These are phyloP conservation scores for Xerophyta viscosa DNA, from an alignment of 106 monocot species.

Conservation along the genomic window DNA sequence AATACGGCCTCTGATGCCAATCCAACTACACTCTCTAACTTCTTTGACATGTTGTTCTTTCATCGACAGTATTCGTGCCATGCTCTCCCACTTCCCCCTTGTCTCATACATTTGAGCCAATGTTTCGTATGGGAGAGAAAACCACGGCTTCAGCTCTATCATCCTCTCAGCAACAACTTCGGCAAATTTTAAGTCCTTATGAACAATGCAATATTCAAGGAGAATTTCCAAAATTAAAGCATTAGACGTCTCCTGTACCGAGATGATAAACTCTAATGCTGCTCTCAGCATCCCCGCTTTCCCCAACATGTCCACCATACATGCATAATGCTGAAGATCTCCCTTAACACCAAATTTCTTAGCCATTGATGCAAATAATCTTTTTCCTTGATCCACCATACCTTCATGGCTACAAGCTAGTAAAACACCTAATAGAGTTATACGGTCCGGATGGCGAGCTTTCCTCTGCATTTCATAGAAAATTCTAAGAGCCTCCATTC, in stretches of 20 bases:
- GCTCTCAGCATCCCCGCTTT: slow-evolving; percentile 43
- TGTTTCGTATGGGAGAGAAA: slow-evolving; percentile 28
- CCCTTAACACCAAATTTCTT: slow-evolving; percentile 30
- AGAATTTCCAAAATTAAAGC: slow-evolving; percentile 23
- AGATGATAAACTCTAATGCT: slow-evolving; percentile 36
- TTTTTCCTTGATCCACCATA: slow-evolving; percentile 35
- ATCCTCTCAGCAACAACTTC: slow-evolving; percentile 43
- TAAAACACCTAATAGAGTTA: slow-evolving; percentile 54
- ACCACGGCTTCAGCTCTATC: slow-evolving; percentile 26
- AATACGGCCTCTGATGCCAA: slow-evolving; percentile 30
- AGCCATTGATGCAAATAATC: slow-evolving; percentile 44
- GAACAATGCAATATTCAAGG: slow-evolving; percentile 44
- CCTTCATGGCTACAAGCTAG: slow-evolving; percentile 47
- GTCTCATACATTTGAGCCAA: slow-evolving; percentile 40
- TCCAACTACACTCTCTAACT: slow-evolving; percentile 44
- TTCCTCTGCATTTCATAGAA: slow-evolving; percentile 29
- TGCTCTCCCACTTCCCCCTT: slow-evolving; percentile 63
- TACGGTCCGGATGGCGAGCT: slow-evolving; percentile 44
- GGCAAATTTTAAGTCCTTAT: slow-evolving; percentile 24
- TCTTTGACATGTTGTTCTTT: slow-evolving; percentile 34
- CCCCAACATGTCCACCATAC: slow-evolving; percentile 55
- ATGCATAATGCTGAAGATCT: slow-evolving; percentile 38
- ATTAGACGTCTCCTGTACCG: slow-evolving; percentile 17
- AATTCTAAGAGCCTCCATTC: slow-evolving; percentile 30
- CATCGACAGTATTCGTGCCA: slow-evolving; percentile 49